These are phyloP conservation scores for Cinnamomum micranthum DNA, from an alignment of 164 flowering plant species.

Conservation along the genomic window DNA sequence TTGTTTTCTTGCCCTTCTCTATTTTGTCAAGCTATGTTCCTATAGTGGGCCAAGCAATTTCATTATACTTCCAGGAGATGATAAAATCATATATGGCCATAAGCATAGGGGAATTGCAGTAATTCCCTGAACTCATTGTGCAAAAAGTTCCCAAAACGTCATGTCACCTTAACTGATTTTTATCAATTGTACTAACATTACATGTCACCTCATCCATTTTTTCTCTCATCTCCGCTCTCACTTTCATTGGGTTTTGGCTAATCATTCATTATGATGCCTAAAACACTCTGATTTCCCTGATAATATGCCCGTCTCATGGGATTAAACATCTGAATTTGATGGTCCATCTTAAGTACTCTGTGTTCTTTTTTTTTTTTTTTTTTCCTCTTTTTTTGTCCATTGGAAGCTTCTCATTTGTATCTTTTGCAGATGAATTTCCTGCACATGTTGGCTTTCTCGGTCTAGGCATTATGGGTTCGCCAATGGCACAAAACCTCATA, in stretches of 20 bases:
- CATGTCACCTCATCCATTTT: too few relatives aligned
- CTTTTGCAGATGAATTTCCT: conserved; percentile 27
- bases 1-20: not conserved
- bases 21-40: not conserved
- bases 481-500: conserved; percentile 90
- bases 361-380: not conserved
- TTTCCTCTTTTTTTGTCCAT: not conserved
- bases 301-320: not conserved
- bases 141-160: too few relatives aligned
- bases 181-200: too few relatives aligned
- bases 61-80: not conserved
- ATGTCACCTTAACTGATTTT: too few relatives aligned
- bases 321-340: not conserved
- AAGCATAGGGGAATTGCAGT: too few relatives aligned
- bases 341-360: not conserved
- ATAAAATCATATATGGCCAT: not conserved
- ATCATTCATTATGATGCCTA: too few relatives aligned
- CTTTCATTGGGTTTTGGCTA: too few relatives aligned
- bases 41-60: not conserved
- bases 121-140: too few relatives aligned
- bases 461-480: conserved; percentile 92
- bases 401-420: not conserved
- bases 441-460: conserved; percentile 74
- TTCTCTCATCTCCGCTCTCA: too few relatives aligned
- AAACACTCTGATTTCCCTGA: too few relatives aligned